Evolutionary conservation across 257 asterid genomes (phyloP), one percentile per base, ranked within the genome.

Genomic region (Rauvolfia tetraphylla): DNA sequence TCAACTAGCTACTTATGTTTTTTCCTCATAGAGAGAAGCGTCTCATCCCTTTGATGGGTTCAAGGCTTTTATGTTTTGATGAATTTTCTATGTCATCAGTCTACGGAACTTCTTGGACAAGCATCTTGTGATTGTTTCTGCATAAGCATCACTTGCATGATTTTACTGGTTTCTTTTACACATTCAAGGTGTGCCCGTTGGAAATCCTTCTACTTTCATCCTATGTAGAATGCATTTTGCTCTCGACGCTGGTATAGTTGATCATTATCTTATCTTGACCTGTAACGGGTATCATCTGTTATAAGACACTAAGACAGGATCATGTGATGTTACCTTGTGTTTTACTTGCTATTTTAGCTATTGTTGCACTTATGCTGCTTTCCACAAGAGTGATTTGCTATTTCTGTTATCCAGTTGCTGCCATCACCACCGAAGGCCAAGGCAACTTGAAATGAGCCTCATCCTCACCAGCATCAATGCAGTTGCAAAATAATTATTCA

Each of bases 401-500:
- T 71, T 78, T 72, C 68, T 61, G 33, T 41, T 66, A 6, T 67
- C 86, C 93, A 90, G 97, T 79, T 92, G 88, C 93, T 92, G 75
- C 96, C 97, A 33, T 80, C 93, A 9, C 80, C 90, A 57, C 89
- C 42, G 58, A 92, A 90, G 87, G 85, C 93, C 63, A 92, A 92
- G 84, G 20, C 92, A 71, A 68, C 92, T 54, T 92, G 93, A 92
- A 80, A 83, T 54, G 22, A 36, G 59, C 58, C 29, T 34, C 29
- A 11, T 38, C 51, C 25, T 63, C 44, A 17, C 71, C 71, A 36
- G 71, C 71, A 8, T 22, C 29, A 38, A 8, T 66, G 49, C 29
- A 5, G 36, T 20, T 18, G 29, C 71, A 18, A 36, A 66, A 34
- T 66, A 66, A 66, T 34, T 66, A 36, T 36, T 36, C 27, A 34